A percentile compares a stretch with the other conserved stretches of the same genome.
These are phyloP conservation scores for Curvularia sp. DNA, from an alignment of 2,329 filamentous ascomycete species.

Conservation along the genomic window DNA sequence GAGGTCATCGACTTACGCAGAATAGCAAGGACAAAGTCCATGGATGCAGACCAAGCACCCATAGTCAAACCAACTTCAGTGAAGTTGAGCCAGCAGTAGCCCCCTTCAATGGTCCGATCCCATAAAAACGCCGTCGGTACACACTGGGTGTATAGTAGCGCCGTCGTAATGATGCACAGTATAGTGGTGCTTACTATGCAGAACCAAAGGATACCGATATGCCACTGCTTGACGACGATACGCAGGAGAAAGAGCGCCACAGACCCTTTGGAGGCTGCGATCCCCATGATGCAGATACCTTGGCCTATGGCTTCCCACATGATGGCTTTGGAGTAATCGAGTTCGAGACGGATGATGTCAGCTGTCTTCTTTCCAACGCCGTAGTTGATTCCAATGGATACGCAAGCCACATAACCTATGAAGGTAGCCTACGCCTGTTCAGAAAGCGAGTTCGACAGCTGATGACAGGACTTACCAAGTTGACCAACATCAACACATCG, in stretches of 20 bases:
- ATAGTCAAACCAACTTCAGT: constrained; percentile 39
- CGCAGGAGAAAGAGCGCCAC: constrained; percentile 44
- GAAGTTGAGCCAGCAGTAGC: constrained; percentile 40
- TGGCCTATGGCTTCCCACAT: constrained; percentile 45
- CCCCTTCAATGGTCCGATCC: constrained; percentile 36
- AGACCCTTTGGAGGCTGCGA: constrained; percentile 41
- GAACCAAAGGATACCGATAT: constrained; percentile 42
- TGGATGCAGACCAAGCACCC: constrained; percentile 44
- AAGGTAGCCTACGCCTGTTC: constrained; percentile 29
- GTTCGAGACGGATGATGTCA: constrained; percentile 24
- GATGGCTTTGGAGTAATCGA: constrained; percentile 41
- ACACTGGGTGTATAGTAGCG: constrained; percentile 40
- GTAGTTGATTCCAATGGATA: constrained; percentile 35
- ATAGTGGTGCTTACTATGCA: constrained; percentile 38
- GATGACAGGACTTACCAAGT: constrained; percentile 29
- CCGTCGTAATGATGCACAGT: constrained; percentile 38
- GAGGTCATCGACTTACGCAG: constrained; percentile 26
- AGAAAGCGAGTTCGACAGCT: background rate
- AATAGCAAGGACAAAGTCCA: constrained; percentile 48
- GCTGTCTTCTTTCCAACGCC: constrained; percentile 40
- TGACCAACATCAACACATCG: constrained; percentile 40
- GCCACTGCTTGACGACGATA: constrained; percentile 40
- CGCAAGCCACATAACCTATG: constrained; percentile 35
- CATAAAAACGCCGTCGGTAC: constrained; percentile 37
- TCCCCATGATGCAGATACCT: constrained; percentile 43